A percentile compares a stretch with the other conserved stretches of the same genome.
Evolutionary conservation across 306 rosid species (phyloP).

Genomic region (Spatholobus suberectus): DNA sequence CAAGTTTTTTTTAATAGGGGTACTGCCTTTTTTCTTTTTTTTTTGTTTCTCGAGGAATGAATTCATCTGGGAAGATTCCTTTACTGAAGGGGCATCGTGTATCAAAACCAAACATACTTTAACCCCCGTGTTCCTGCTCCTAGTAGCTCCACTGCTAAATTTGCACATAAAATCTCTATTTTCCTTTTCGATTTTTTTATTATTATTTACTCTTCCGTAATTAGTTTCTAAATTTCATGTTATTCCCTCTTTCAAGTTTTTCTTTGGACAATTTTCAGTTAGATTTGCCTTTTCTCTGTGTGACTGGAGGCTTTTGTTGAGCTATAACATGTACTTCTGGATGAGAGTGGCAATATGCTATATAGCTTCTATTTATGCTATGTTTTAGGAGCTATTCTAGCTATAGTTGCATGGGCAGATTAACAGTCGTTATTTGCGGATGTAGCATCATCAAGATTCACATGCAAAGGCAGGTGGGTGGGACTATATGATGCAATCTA

Average conservation of each 20-base stretch:
- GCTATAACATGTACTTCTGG: not conserved
- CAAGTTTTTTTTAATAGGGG: not conserved
- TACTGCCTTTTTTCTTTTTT: conserved; percentile 24
- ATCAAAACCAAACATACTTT: not conserved
- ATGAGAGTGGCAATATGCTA: conserved; percentile 17
- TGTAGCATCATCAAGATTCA: conserved; percentile 99
- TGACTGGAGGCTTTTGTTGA: not conserved
- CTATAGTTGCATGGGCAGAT: conserved; percentile 53
- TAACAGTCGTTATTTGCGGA: conserved; percentile 84
- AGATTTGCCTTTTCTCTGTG: conserved; percentile 22
- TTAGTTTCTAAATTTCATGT: not conserved
- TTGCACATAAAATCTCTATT: not conserved
- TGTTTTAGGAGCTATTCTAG: not conserved
- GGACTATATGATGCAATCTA: conserved; percentile 30
- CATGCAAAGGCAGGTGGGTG: conserved; percentile 57
- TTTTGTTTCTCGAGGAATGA: conserved; percentile 19
- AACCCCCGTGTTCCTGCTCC: no score
- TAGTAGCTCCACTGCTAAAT: no score
- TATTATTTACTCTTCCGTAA: not conserved
- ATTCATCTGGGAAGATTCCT: conserved; percentile 41
- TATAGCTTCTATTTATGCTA: not conserved
- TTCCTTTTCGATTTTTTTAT: not conserved
- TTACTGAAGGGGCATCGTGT: conserved; percentile 1
- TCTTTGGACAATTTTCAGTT: not conserved
- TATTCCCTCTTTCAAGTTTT: conserved; percentile 16